A percentile compares a stretch with the other conserved stretches of the same genome.
phyloP scores from a whole-genome alignment of 2,329 filamentous ascomycete species.

The Cordyceps sp. region DNA sequence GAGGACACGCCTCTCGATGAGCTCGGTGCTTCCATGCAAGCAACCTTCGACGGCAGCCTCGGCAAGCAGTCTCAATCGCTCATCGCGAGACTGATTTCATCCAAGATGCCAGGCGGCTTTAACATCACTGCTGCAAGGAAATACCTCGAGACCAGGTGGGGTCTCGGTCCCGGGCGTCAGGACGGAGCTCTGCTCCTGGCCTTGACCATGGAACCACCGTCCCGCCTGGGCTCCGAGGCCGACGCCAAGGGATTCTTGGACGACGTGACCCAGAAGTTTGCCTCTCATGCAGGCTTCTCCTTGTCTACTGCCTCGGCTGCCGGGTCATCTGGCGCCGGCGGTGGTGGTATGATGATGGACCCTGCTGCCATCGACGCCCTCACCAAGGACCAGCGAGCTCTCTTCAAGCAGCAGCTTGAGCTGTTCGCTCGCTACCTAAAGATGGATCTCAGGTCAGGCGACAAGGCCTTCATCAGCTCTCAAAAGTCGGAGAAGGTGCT shows the following conservation, averaged over 20 bases:
- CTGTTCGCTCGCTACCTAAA: conserved; percentile 90
- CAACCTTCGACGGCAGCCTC: conserved; percentile 96
- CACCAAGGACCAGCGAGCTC: conserved; percentile 85
- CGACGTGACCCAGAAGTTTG: conserved; percentile 78
- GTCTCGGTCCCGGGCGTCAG: conserved; percentile 69
- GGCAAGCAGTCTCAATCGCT: conserved; percentile 92
- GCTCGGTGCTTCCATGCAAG: conserved; percentile 86
- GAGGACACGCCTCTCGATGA: conserved; percentile 96
- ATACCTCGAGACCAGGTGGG: conserved; percentile 89
- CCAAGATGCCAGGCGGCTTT: conserved; percentile 99
- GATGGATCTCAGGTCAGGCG: conserved; percentile 89
- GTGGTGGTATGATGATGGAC: conserved; percentile 98
- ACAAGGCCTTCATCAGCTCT: conserved; percentile 77
- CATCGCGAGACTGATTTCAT: conserved; percentile 87
- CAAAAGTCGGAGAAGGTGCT: conserved; percentile 76
- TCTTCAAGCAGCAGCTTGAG: conserved; percentile 98
- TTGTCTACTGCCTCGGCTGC: conserved; percentile 61
- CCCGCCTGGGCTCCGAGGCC: conserved; percentile 73
- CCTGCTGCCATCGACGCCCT: conserved; percentile 90
- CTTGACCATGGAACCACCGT: conserved; percentile 80
- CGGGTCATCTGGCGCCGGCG: conserved; percentile 52
- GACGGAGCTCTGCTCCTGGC: conserved; percentile 79
- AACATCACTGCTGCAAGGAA: conserved; percentile 94
- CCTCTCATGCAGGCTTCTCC: conserved; percentile 64
- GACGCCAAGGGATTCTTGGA: conserved; percentile 92